Evolutionary conservation across 176 grass and related monocot species (phyloP), one percentile per base, ranked within the genome.

Genomic region (Aegilops longissima): DNA sequence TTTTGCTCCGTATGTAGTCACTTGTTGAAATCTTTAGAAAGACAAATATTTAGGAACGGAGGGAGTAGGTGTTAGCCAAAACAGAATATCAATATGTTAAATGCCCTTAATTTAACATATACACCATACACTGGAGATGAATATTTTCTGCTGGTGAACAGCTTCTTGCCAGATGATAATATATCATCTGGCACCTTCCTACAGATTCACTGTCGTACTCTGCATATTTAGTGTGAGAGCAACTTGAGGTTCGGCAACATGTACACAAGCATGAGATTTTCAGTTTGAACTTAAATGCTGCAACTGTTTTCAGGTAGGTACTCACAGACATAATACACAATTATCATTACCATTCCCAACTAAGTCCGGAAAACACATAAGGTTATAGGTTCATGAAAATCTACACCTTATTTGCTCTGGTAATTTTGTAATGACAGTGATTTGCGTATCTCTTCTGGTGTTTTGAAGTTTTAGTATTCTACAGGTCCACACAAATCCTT

Each of bases 291-390:
- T 30, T 44, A 12, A 34, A 58, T 23, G 1, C 12, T 71, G 73
- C 17, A 83, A 16, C 27, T 49, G 63, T 83, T 83, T 68, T 70
- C 51, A 78, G 38, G 20, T 3, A 34, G 24, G 24, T 78, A 27
- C 36, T 17, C 74, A 88, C 61, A 78, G 58, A 49, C 39, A 88
- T 25, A 78, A 78, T 31, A 73, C 44, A 38, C 21, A 75, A 39
- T 29, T 44, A 34, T 47, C 35, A 61, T 77, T 42, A 6, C 18
- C 18, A 58, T 58, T 58, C 54, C 54, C 54, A 58, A 58, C 54
- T 8, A 58, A 58, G 54, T 58, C 54, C 18, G 2, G 52, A 21
- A 58, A 56, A 58, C 2, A 20, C 54, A 58, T 20, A 20, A 20
- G 17, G 6, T 58, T 58, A 58, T 58, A 58, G 18, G 18, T 58